A percentile compares a stretch with the other conserved stretches of the same genome.
phyloP scores from a whole-genome alignment of 805 yeast species.

The Monosporozyma siamensis region DNA sequence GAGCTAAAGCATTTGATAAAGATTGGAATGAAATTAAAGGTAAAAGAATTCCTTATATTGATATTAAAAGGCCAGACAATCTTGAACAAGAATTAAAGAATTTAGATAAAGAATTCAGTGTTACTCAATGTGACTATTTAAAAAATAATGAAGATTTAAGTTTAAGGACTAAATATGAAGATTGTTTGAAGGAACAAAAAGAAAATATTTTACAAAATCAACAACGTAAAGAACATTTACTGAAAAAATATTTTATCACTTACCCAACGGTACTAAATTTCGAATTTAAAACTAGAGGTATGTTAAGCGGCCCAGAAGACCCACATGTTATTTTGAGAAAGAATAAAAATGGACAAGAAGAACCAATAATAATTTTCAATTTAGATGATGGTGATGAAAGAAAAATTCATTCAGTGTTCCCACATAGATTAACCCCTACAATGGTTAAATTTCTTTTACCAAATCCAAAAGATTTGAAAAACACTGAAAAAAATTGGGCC shows the following conservation, averaged over 20 bases:
- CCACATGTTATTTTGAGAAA: conserved; percentile 6
- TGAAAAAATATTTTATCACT: conserved; percentile 6
- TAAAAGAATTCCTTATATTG: conserved; percentile 23
- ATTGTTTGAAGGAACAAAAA: conserved; percentile 14
- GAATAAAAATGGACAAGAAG: conserved; percentile 5
- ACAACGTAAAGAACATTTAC: conserved; percentile 5
- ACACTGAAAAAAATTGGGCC: conserved; percentile 10
- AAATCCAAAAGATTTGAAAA: background rate
- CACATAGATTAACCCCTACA: conserved; percentile 7
- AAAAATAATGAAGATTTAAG: conserved; percentile 8
- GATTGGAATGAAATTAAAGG: conserved; percentile 33
- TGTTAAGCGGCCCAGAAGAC: conserved; percentile 9
- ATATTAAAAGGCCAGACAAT: conserved; percentile 16
- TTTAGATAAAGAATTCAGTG: conserved; percentile 15
- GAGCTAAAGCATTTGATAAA: conserved; percentile 37
- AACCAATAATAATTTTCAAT: conserved; percentile 10
- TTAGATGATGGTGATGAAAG: conserved; percentile 2
- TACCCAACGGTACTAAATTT: conserved; percentile 8
- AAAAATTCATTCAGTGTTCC: conserved; percentile 5
- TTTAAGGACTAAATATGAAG: conserved; percentile 8
- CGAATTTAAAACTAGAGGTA: background rate
- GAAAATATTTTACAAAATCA: conserved; percentile 13
- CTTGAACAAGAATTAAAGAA: conserved; percentile 24
- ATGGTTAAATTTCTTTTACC: conserved; percentile 1
- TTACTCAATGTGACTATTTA: conserved; percentile 20